Conservation (phyloP, 2,329 filamentous ascomycete genomes). For the Bipolaris cookei region DNA sequence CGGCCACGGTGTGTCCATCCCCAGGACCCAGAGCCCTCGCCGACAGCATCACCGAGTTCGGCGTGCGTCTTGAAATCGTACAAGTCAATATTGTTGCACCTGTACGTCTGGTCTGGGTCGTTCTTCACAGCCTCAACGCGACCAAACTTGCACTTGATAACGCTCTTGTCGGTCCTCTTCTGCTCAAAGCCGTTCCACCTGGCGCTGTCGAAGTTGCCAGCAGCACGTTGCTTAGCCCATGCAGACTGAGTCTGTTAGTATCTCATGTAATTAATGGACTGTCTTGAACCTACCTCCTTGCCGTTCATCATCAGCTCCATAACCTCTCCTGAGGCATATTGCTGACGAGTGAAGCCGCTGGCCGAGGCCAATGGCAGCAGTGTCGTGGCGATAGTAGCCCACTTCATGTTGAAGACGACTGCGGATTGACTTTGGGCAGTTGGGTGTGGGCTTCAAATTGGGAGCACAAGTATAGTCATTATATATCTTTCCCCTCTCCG, state of each 20-base stretch:
- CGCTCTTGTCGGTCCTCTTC: slow-evolving; percentile 36
- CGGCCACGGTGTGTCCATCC: slow-evolving; percentile 61
- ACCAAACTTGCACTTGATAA: slow-evolving; percentile 45
- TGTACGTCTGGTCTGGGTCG: slow-evolving; percentile 50
- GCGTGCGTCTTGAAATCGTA: slow-evolving; percentile 64
- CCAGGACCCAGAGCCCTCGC: slow-evolving; percentile 57
- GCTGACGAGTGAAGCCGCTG: slow-evolving; percentile 34
- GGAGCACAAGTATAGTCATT: slow-evolving; percentile 20
- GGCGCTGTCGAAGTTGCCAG: slow-evolving; percentile 41
- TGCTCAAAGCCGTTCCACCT: slow-evolving; percentile 41
- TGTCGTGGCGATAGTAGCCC: slow-evolving; percentile 37
- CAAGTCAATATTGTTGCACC: slow-evolving; percentile 57
- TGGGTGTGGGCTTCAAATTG: slow-evolving; percentile 27
- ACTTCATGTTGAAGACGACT: slow-evolving; percentile 43
- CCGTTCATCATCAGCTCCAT: slow-evolving; percentile 45
- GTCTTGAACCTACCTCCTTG: slow-evolving; percentile 36
- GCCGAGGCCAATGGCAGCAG: slow-evolving; percentile 43
- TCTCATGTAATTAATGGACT: background rate
- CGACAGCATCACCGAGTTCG: slow-evolving; percentile 57
- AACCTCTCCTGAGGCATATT: slow-evolving; percentile 44
- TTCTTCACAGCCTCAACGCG: slow-evolving; percentile 46
- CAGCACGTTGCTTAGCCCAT: slow-evolving; percentile 42
- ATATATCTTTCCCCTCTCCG: slow-evolving; percentile 15
- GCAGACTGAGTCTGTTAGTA: slow-evolving; percentile 32
- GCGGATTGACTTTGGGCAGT: slow-evolving; percentile 29